These are phyloP conservation scores for Xanthoceras sorbifolium DNA, from an alignment of 345 rosid genomes.

Conservation along the genomic window DNA sequence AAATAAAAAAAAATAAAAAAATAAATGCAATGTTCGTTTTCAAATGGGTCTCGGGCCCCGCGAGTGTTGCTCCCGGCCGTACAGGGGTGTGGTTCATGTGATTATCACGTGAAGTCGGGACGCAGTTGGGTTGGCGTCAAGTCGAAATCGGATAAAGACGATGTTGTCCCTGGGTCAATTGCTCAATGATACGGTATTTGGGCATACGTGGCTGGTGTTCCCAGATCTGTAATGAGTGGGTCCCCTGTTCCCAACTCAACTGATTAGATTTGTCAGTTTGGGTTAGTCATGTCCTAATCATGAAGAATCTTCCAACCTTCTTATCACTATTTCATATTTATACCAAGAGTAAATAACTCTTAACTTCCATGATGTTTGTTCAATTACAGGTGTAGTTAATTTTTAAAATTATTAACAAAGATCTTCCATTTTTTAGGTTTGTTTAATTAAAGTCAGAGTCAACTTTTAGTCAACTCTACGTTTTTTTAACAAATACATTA, in stretches of 20 bases:
- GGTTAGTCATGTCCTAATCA: constrained; percentile 7
- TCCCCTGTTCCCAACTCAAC: neutral
- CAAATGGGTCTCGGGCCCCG: neutral
- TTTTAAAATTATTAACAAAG: too few species aligned
- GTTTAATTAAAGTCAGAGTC: too few species aligned
- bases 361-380: too few species aligned
- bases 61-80: neutral
- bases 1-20: too few species aligned
- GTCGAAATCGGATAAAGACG: neutral
- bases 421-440: too few species aligned
- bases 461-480: too few species aligned
- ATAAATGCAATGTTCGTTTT: neutral
- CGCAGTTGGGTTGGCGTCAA: neutral
- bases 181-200: constrained; percentile 5
- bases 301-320: neutral
- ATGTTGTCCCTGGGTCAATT: neutral
- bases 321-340: neutral
- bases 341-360: too few species aligned
- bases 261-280: constrained; percentile 5
- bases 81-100: constrained; percentile 36
- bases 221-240: neutral
- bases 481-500: too few species aligned
- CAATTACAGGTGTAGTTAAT: too few species aligned
- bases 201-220: neutral
- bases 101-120: constrained; percentile 45